Evolutionary conservation across 208 protist species (phyloP), one percentile per base, ranked within the genome.

Genomic region (Crithidia bombi): DNA sequence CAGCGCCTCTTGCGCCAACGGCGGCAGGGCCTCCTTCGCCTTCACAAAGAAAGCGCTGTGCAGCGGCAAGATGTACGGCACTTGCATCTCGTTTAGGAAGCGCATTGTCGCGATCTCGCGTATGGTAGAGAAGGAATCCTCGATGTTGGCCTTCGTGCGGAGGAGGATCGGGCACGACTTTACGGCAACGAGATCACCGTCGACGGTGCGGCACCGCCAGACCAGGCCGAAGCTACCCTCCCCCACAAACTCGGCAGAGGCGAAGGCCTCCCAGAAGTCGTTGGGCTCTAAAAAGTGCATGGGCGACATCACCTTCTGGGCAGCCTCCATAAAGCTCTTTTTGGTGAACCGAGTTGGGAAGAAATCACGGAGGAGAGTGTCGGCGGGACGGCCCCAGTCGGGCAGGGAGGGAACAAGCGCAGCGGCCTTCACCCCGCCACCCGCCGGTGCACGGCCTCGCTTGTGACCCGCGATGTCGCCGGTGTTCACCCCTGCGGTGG

Each of bases 211-310:
- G 66, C 83, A 90, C 5, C 83, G 80, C 86, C 86, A 96, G 23
- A 96, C 91, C 26, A 96, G 67, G 1, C 91, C 91, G 58, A 96
- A 96, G 77, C 88, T 94, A n/a, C 91, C 91, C 57, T 96, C 87
- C 11, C 91, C 88, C 25, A 94, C 80, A 33, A 87, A 93, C 68
- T 92, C 84, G 1, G 73, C 80, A 5, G 63, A 73, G 14, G 51
- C 12, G 65, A 95, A 95, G 49, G 90, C 87, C 55, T 63, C 41
- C 88, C 90, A 95, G 78, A 95, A 95, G 58, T 89, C 84, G 12
- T 79, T 73, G 26, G 69, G 41, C 15, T 77, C 41, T 15, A 93
- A 68, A 15, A 83, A 83, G 73, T 95, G 87, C 43, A 67, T 36
- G n/a, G 73, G 73, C n/a, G 87, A 75, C n/a, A 95, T 69, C 32